Conservation (phyloP, 2,329 filamentous ascomycete species). For the Hypomyces perniciosus region DNA sequence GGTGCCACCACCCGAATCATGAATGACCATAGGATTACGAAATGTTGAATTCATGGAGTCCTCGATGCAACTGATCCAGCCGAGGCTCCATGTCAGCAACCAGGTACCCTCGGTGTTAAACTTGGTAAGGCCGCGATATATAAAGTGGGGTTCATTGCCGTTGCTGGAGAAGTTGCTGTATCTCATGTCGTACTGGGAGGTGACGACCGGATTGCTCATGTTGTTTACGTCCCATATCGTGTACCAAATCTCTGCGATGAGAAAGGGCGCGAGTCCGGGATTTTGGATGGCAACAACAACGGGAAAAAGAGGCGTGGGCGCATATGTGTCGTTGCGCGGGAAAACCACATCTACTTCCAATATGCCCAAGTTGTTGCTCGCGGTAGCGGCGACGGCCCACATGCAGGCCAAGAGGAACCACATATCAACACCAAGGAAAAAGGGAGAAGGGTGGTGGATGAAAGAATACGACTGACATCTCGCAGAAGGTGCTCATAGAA, state of each 20-base stretch:
- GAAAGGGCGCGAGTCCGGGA: too few species aligned
- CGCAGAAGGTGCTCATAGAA: too few species aligned
- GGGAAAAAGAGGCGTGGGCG: neutral
- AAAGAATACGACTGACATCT: too few species aligned
- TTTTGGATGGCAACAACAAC: constrained; percentile 7
- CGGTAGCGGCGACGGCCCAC: neutral
- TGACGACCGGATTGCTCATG: neutral
- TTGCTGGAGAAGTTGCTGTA: neutral
- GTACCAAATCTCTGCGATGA: neutral
- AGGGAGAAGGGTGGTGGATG: too few species aligned
- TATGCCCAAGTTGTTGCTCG: neutral
- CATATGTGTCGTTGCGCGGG: constrained; percentile 7
- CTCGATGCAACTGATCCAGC: neutral
- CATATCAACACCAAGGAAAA: too few species aligned
- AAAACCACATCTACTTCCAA: constrained; percentile 7
- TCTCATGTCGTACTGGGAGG: neutral
- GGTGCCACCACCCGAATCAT: too few species aligned
- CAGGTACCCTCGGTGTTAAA: neutral
- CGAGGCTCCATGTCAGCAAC: neutral
- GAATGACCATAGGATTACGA: too few species aligned
- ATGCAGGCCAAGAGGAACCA: neutral
- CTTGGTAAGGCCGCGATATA: neutral
- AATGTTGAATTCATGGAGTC: neutral
- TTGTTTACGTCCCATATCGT: neutral
- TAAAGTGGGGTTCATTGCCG: neutral